These are phyloP conservation scores for Microdochium trichocladiopsis DNA, from an alignment of 2,329 filamentous ascomycete species.

Conservation along the genomic window DNA sequence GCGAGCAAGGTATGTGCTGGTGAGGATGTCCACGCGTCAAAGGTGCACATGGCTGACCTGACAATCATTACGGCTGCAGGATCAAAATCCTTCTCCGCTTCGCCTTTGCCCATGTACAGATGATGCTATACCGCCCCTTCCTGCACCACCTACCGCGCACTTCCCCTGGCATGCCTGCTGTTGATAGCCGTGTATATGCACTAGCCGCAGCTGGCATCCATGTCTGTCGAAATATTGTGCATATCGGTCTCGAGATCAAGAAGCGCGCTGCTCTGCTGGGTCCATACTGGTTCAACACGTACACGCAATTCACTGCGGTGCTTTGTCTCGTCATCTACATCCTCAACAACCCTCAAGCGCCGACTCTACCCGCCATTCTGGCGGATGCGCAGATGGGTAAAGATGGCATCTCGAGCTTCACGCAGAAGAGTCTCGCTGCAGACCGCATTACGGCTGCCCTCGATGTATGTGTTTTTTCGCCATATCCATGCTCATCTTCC, in stretches of 20 bases:
- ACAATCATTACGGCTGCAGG: slow-evolving; percentile 15
- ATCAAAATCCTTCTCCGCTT: slow-evolving; percentile 66
- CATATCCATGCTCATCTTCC: not conserved
- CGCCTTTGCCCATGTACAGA: slow-evolving; percentile 70
- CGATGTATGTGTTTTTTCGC: slow-evolving; percentile 1
- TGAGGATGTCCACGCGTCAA: slow-evolving; percentile 11
- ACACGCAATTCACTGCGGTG: slow-evolving; percentile 72
- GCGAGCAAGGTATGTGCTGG: slow-evolving; percentile 63
- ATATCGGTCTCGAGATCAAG: slow-evolving; percentile 71
- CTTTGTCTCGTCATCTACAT: slow-evolving; percentile 70
- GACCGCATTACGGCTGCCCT: slow-evolving; percentile 5
- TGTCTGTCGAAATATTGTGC: slow-evolving; percentile 62
- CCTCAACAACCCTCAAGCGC: slow-evolving; percentile 66
- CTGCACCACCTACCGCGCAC: slow-evolving; percentile 68
- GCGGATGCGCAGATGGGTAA: slow-evolving; percentile 53
- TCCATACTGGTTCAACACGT: slow-evolving; percentile 77
- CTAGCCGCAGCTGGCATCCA: slow-evolving; percentile 54
- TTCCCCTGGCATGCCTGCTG: slow-evolving; percentile 37
- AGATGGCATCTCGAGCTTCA: slow-evolving; percentile 4
- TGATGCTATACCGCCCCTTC: slow-evolving; percentile 73
- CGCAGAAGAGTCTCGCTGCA: slow-evolving; percentile 5
- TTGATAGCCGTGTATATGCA: slow-evolving; percentile 68
- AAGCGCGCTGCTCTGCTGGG: slow-evolving; percentile 63
- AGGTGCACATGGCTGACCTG: not conserved
- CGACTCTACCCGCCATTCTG: slow-evolving; percentile 68